Evolutionary conservation across 208 protist genomes (phyloP), one percentile per base, ranked within the genome.

Genomic region (Balamuthia mandrillaris): DNA sequence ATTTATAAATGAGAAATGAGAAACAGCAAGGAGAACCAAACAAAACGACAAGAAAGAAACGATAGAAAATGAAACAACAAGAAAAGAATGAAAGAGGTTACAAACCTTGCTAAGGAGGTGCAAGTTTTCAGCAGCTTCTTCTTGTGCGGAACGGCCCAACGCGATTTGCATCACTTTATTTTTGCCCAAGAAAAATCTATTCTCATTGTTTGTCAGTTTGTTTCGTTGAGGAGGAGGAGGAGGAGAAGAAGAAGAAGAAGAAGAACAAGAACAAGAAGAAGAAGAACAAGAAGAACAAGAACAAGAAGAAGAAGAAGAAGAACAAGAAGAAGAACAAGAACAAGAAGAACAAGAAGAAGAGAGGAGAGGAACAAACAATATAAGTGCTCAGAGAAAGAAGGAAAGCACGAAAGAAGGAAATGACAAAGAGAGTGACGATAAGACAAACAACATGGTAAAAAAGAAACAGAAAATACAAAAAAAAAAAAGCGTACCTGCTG

Each of bases 181-280:
- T 81, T 92, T 93, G 56, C 87, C 89, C 51, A 91, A 84, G 31
- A 92, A 89, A 68, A 93, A 90, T 78, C 70, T 85, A 27, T 39
- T 35, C n/a, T 56, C 60, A 12, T 27, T n/a, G n/a, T n/a, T 31
- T n/a, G n/a, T n/a, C n/a, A n/a, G n/a, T n/a, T n/a, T n/a, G n/a
- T n/a, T n/a, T n/a, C n/a, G n/a, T n/a, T n/a, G n/a, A n/a, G n/a
- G n/a, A n/a, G n/a, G n/a, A n/a, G n/a, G n/a, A n/a, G n/a, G n/a
- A n/a, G n/a, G n/a, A n/a, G n/a, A n/a, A n/a, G n/a, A n/a, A n/a
- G n/a, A n/a, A n/a, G n/a, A n/a, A n/a, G n/a, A n/a, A n/a, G n/a
- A n/a, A n/a, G n/a, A n/a, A n/a, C n/a, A n/a, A n/a, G n/a, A n/a
- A n/a, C n/a, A n/a, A n/a, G n/a, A n/a, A n/a, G n/a, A n/a, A n/a